These are phyloP conservation scores for Silene noctiflora DNA, from an alignment of 179 eudicot genomes.

Conservation along the genomic window DNA sequence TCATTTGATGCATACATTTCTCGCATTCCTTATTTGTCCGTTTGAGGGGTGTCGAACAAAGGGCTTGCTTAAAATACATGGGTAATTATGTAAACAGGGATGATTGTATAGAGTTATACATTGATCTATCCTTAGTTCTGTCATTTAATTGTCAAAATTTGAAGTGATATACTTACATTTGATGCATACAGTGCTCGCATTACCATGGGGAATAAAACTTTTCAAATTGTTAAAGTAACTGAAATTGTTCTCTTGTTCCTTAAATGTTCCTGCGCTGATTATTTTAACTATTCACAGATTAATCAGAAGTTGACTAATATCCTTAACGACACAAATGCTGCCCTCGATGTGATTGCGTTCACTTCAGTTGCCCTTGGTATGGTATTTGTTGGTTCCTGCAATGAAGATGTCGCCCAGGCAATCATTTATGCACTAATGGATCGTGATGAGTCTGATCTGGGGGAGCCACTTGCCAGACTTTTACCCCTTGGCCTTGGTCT, in stretches of 20 bases:
- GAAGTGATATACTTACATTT: not conserved
- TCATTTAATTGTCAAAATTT: not conserved
- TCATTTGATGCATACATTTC: too few species aligned
- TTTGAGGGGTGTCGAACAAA: too few species aligned
- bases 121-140: too few species aligned
- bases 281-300: conserved; percentile 43
- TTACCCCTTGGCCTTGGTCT: conserved; percentile 94
- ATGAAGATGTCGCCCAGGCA: conserved; percentile 88
- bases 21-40: too few species aligned
- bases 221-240: not conserved
- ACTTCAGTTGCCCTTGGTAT: conserved; percentile 80
- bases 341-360: conserved; percentile 89
- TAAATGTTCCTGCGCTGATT: not conserved
- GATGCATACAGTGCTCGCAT: not conserved
- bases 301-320: conserved; percentile 59
- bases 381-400: conserved; percentile 87
- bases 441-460: conserved; percentile 69
- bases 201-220: not conserved
- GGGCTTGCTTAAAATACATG: too few species aligned
- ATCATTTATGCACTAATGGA: conserved; percentile 84
- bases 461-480: conserved; percentile 75
- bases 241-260: not conserved
- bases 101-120: too few species aligned
- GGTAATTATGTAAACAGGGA: too few species aligned
- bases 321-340: conserved; percentile 65